These are phyloP conservation scores for Prunus campanulata DNA, from an alignment of 306 rosid genomes.

Conservation along the genomic window DNA sequence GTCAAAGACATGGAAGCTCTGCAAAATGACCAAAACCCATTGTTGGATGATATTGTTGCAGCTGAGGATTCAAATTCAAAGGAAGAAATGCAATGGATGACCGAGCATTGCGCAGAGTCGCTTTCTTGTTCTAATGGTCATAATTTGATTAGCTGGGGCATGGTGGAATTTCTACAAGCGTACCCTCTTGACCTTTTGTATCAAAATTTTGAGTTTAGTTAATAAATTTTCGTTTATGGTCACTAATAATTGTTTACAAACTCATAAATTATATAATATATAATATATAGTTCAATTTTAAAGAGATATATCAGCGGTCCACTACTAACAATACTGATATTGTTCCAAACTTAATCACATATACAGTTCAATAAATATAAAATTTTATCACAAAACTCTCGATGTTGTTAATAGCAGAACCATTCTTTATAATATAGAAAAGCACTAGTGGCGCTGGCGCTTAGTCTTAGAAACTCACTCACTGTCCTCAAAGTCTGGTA, in stretches of 20 bases:
- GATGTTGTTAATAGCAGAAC: too few relatives aligned
- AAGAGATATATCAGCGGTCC: fast-evolving
- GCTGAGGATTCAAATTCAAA: not conserved
- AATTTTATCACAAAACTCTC: too few relatives aligned
- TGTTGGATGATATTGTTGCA: not conserved
- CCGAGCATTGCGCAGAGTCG: not conserved
- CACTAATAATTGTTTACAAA: not conserved
- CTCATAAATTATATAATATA: not conserved
- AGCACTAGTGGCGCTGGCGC: not conserved
- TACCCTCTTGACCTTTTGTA: slow-evolving; percentile 3
- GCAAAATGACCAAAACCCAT: not conserved
- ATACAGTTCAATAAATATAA: too few relatives aligned
- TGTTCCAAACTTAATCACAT: too few relatives aligned
- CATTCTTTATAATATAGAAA: not conserved
- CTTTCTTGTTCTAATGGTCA: not conserved
- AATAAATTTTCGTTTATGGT: not conserved
- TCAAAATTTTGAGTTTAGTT: not conserved
- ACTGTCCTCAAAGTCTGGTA: not conserved
- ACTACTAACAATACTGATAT: too few relatives aligned
- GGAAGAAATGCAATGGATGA: not conserved
- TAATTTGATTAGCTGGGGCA: not conserved
- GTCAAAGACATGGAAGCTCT: not conserved
- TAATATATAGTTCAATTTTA: too few relatives aligned
- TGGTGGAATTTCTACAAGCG: slow-evolving; percentile 2
- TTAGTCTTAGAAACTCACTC: not conserved